Percentiles rank a stretch among this genome's conserved stretches.
These are phyloP conservation scores for Styphnolobium japonicum DNA, from an alignment of 306 rosid species.

Conservation along the genomic window DNA sequence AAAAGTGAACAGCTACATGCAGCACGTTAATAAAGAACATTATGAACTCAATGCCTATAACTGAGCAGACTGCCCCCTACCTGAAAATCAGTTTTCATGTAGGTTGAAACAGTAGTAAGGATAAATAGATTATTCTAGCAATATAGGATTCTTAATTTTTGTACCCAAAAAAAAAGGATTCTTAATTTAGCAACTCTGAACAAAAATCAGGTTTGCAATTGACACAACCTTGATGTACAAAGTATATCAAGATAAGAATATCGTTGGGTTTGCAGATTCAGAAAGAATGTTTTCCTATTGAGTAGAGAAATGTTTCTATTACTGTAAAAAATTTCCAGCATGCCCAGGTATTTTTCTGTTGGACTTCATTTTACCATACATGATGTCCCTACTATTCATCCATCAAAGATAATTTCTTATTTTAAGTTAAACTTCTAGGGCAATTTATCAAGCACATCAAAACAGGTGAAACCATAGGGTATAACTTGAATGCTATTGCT, in stretches of 20 bases:
- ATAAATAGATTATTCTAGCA: background rate
- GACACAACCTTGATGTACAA: background rate
- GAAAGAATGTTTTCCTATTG: background rate
- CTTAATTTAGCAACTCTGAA: background rate
- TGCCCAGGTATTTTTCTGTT: background rate
- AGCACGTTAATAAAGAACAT: background rate
- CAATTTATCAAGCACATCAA: conserved; percentile 13
- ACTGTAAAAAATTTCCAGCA: background rate
- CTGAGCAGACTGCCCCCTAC: background rate
- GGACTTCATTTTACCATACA: background rate
- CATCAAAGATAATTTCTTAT: background rate
- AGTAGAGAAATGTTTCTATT: background rate
- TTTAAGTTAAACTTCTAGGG: background rate
- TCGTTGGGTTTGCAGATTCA: conserved; percentile 25
- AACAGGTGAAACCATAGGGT: background rate
- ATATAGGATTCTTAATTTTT: no score
- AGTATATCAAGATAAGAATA: background rate
- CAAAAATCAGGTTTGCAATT: background rate
- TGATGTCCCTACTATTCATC: background rate
- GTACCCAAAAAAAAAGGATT: no score
- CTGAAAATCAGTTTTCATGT: background rate
- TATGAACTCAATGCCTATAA: background rate
- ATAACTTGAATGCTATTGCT: background rate
- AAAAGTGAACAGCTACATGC: background rate
- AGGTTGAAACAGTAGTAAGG: conserved; percentile 20